These are phyloP conservation scores for Boletus rubescentipes DNA, from an alignment of 768 basidiomycete genomes.

Conservation along the genomic window DNA sequence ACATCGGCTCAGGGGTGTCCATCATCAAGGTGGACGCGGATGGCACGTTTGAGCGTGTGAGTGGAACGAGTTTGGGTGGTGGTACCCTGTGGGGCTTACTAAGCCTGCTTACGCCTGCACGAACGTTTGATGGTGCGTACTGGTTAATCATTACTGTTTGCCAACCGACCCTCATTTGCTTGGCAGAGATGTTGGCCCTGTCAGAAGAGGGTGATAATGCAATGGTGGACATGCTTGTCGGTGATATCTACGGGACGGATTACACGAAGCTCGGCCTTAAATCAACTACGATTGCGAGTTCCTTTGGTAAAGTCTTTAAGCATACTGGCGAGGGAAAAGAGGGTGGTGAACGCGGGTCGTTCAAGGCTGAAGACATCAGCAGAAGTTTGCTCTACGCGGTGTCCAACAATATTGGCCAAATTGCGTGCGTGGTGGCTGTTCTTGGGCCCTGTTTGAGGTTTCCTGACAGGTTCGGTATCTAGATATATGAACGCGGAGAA, in stretches of 20 bases:
- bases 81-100: constrained; percentile 97
- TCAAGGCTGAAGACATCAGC: constrained; percentile 91
- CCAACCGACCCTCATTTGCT: constrained; percentile 5
- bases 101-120: constrained; percentile 92
- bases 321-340: constrained; percentile 55
- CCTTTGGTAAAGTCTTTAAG: constrained; percentile 98
- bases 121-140: constrained; percentile 90
- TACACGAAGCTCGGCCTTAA: constrained; percentile 94
- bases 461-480: constrained; percentile 17
- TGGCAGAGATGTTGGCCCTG: constrained; percentile 89
- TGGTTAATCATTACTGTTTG: neutral
- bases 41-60: constrained; percentile 93
- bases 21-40: constrained; percentile 97
- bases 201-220: constrained; percentile 95
- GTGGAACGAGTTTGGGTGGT: constrained; percentile 95
- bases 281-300: constrained; percentile 96
- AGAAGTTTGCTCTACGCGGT: constrained; percentile 93
- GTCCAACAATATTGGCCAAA: constrained; percentile 99
- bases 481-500: constrained; percentile 99
- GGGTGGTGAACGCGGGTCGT: constrained; percentile 58
- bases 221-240: constrained; percentile 96
- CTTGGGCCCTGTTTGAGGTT: neutral
- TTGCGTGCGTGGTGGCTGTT: constrained; percentile 73
- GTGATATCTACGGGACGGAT: constrained; percentile 99
- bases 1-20: constrained; percentile 97